Percentiles rank a stretch among this genome's conserved stretches.
Conservation (phyloP, 192 early-diverging fungal genomes). For the Coemansia sp. region DNA sequence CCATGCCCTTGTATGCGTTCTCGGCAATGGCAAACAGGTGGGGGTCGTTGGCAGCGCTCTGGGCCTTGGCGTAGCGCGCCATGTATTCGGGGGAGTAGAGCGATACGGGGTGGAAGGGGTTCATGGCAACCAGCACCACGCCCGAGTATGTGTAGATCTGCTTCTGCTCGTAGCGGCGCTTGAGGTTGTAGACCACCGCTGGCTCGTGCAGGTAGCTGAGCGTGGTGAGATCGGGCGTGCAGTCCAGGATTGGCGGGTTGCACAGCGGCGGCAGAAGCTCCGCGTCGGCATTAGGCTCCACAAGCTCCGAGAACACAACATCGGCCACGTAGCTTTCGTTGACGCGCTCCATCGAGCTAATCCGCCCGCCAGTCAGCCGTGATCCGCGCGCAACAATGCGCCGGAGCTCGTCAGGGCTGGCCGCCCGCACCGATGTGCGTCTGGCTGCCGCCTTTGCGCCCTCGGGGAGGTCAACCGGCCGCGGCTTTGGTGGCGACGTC, state of each 20-base stretch:
- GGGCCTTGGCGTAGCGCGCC: constrained; percentile 83
- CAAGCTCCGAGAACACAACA: constrained; percentile 44
- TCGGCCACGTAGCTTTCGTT: constrained; percentile 40
- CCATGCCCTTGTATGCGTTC: constrained; percentile 95
- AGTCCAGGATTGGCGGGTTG: constrained; percentile 89
- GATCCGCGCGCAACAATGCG: constrained; percentile 43
- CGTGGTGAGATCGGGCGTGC: constrained; percentile 85
- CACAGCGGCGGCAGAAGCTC: constrained; percentile 79
- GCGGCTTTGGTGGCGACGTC: constrained; percentile 20
- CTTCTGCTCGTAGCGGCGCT: constrained; percentile 83
- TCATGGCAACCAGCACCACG: constrained; percentile 96
- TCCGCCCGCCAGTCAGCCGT: constrained; percentile 49
- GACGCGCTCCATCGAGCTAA: constrained; percentile 35
- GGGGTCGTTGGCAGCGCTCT: constrained; percentile 70
- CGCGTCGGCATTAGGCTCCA: constrained; percentile 37
- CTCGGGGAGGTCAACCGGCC: constrained; percentile 6
- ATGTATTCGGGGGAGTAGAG: constrained; percentile 90
- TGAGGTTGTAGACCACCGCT: constrained; percentile 89
- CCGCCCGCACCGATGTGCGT: constrained; percentile 23
- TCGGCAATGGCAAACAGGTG: constrained; percentile 99
- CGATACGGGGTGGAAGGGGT: constrained; percentile 83
- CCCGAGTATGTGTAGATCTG: constrained; percentile 99
- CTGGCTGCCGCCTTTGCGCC: not conserved
- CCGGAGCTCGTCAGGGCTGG: constrained; percentile 38
- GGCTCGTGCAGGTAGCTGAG: constrained; percentile 95